phyloP scores from a whole-genome alignment of 2,329 filamentous ascomycete species.

The Paracorniculantispora psalliotae region DNA sequence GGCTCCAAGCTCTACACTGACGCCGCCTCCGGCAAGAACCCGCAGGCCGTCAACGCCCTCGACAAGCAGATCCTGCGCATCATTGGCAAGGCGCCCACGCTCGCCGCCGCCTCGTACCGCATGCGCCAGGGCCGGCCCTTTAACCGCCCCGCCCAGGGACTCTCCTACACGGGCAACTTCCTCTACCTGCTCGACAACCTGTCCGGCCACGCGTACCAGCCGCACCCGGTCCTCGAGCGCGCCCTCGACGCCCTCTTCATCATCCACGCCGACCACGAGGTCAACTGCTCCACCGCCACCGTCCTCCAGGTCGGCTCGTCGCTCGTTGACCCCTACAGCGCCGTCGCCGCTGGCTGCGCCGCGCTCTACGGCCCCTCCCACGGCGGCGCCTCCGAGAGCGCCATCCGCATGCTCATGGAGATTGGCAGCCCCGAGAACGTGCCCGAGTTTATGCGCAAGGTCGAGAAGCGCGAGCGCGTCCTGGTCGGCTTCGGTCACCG shows the following conservation, averaged over 20 bases:
- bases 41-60: constrained; percentile 36
- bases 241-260: constrained; percentile 51
- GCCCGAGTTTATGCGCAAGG: constrained; percentile 43
- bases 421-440: constrained; percentile 48
- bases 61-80: constrained; percentile 50
- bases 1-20: constrained; percentile 47
- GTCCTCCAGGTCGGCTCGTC: constrained; percentile 52
- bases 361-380: constrained; percentile 53
- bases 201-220: constrained; percentile 40
- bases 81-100: constrained; percentile 46
- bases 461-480: constrained; percentile 46
- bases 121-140: constrained; percentile 49
- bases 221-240: constrained; percentile 45
- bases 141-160: constrained; percentile 41
- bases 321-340: constrained; percentile 50
- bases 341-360: constrained; percentile 47
- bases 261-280: constrained; percentile 54
- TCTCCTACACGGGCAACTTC: constrained; percentile 52
- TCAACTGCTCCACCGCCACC: constrained; percentile 53
- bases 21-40: constrained; percentile 35
- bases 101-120: constrained; percentile 47
- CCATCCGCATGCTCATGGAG: constrained; percentile 48
- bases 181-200: constrained; percentile 50
- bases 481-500: constrained; percentile 53
- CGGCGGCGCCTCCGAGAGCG: constrained; percentile 54